Evolutionary conservation across 257 asterid species (phyloP), one percentile per base, ranked within the genome.

Genomic region (Petunia secreta): DNA sequence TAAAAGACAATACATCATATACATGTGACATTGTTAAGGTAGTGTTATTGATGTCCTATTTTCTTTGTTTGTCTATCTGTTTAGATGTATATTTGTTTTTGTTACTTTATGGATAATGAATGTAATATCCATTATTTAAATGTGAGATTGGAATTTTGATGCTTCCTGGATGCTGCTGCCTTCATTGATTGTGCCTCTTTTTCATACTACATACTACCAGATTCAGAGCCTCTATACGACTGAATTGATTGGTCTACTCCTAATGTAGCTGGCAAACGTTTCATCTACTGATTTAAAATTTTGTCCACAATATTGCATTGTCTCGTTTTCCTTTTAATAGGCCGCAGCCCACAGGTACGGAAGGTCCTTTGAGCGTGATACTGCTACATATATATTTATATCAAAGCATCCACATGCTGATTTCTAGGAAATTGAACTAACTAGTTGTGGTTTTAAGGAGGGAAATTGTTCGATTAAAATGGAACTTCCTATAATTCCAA

Each of bases 201-300:
- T 53, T 66, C 54, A 16, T 67, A 9, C 82, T 15, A 43, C 78
- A 41, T 46, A 80, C 62, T 11, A 54, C 62, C 41, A 80, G 78
- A 80, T 80, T 80, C 82, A 67, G 63, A 79, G 78, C 58, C 78
- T 67, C 16, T 16, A 16, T 54, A 46, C 40, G 78, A 73, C n/a
- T 9, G 39, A 54, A 34, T 15, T 13, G 52, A 66, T 80, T 79
- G 57, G 64, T 63, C 14, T 13, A 37, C 55, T 53, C 48, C 15
- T 40, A 40, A 15, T 25, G 25, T 62, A 43, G 80, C 84, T 75
- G 80, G 78, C 53, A 52, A 38, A 48, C 75, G 38, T 63, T 8
- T 38, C 63, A 63, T 65, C 65, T 15, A 79, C 43, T 34, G 44
- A 48, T 25, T 48, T 25, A 48, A 71, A 9, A 48, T 25, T 55